Evolutionary conservation across 1,284 basidiomycete genomes (phyloP).

Genomic region (Ustilago vetiveriae): DNA sequence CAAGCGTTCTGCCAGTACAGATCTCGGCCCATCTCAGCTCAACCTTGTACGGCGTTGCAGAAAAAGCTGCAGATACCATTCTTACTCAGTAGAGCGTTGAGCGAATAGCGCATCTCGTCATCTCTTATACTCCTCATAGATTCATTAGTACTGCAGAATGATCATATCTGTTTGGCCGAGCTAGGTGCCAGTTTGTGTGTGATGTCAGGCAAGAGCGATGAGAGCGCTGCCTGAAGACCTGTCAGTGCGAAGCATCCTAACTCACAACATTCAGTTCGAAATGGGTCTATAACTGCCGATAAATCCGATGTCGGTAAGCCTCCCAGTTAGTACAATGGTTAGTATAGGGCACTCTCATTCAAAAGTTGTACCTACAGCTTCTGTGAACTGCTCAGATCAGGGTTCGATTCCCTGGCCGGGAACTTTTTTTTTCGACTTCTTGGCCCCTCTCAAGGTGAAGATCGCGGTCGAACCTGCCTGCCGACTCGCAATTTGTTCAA

Average conservation of each 20-base stretch:
- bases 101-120: not conserved
- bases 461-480: too few relatives aligned
- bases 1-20: conserved; percentile 51
- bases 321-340: conserved; percentile 29
- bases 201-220: too few relatives aligned
- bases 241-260: too few relatives aligned
- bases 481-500: too few relatives aligned
- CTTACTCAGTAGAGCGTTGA: not conserved
- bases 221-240: too few relatives aligned
- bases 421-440: conserved; percentile 13
- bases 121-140: too few relatives aligned
- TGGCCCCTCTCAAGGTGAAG: too few relatives aligned
- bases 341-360: conserved; percentile 25
- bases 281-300: not conserved
- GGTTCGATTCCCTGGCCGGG: conserved; percentile 56
- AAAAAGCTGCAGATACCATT: conserved; percentile 50
- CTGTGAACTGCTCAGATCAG: conserved; percentile 37
- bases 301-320: too few relatives aligned
- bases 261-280: too few relatives aligned
- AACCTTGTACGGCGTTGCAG: conserved; percentile 55
- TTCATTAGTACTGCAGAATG: too few relatives aligned
- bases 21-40: conserved; percentile 53
- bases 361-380: not conserved
- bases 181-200: too few relatives aligned
- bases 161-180: too few relatives aligned